Conservation (phyloP, 768 basidiomycete genomes). For the Leucocoprinus birnbaumii region DNA sequence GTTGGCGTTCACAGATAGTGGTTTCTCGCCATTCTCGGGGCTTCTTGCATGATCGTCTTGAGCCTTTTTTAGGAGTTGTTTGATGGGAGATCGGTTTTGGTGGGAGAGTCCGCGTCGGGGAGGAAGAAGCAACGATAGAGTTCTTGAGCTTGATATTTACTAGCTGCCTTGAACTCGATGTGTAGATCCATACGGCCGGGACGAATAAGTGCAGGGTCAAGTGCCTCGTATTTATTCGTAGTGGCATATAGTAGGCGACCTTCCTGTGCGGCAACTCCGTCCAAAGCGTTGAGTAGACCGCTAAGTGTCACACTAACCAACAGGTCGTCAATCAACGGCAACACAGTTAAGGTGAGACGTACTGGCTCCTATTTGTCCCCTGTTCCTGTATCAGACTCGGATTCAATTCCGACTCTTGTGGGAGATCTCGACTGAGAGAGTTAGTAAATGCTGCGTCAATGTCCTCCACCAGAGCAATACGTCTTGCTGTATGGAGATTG, state of each 20-base stretch:
- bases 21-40: too few relatives aligned
- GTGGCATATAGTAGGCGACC: conserved; percentile 65
- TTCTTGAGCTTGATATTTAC: conserved; percentile 60
- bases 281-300: conserved; percentile 66
- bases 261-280: conserved; percentile 54
- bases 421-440: conserved; percentile 36
- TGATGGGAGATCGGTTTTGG: too few relatives aligned
- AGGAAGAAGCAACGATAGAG: conserved; percentile 70
- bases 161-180: conserved; percentile 75
- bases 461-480: conserved; percentile 81
- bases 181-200: conserved; percentile 82
- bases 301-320: conserved; percentile 49
- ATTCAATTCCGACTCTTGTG: neutral
- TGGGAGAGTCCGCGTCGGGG: conserved; percentile 35
- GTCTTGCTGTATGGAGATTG: conserved; percentile 36
- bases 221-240: conserved; percentile 66
- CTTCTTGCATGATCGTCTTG: too few relatives aligned
- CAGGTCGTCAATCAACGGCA: too few relatives aligned
- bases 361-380: too few relatives aligned
- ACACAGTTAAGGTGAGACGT: too few relatives aligned
- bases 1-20: neutral
- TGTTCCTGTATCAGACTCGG: too few relatives aligned
- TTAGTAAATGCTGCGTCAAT: conserved; percentile 73
- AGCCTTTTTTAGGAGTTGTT: conserved; percentile 16
- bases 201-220: conserved; percentile 74